phyloP scores from a whole-genome alignment of 2,329 filamentous ascomycete genomes.

The Fusarium sp. region DNA sequence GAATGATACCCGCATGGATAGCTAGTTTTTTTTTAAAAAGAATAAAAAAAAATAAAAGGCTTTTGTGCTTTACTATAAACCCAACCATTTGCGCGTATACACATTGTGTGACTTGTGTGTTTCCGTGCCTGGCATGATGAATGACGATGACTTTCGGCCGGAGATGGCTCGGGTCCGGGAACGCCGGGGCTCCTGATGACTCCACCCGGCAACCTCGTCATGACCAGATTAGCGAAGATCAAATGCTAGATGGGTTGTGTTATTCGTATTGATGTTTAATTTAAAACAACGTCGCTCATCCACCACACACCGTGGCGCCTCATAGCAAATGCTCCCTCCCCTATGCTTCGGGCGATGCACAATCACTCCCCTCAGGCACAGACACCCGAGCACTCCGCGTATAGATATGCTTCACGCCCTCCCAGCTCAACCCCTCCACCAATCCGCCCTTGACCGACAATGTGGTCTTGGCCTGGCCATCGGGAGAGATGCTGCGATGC shows the following conservation, averaged over 20 bases:
- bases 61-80: background rate
- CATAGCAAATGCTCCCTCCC: too few species aligned
- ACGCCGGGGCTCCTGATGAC: conserved; percentile 2
- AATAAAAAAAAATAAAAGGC: too few species aligned
- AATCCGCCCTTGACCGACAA: conserved; percentile 59
- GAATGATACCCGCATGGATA: conserved; percentile 25
- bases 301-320: too few species aligned
- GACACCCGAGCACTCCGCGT: conserved; percentile 55
- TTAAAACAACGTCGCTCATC: too few species aligned
- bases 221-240: background rate
- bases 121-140: background rate
- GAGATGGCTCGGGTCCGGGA: conserved; percentile 15
- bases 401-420: conserved; percentile 56
- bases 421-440: conserved; percentile 53
- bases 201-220: background rate
- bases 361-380: conserved; percentile 51
- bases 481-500: conserved; percentile 52
- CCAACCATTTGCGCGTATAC: too few species aligned
- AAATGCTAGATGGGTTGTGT: background rate
- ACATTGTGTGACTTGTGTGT: background rate
- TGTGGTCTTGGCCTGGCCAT: conserved; percentile 50
- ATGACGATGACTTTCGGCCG: conserved; percentile 20
- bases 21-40: too few species aligned
- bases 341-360: conserved; percentile 24
- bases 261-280: background rate